phyloP scores from a whole-genome alignment of 1,284 basidiomycete genomes.

The Irpex rosettiformis region DNA sequence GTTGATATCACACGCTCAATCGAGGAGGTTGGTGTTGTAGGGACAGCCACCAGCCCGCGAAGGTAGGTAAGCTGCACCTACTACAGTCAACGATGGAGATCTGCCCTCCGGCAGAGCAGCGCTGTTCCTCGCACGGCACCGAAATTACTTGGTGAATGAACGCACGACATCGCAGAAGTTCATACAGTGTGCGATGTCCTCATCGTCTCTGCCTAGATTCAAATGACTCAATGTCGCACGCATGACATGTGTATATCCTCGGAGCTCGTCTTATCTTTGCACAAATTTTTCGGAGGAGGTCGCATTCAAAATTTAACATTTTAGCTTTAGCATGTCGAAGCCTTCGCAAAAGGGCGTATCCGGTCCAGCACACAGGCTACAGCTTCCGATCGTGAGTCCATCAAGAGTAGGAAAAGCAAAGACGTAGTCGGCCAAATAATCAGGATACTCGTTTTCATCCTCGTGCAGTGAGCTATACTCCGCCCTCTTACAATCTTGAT shows the following conservation, averaged over 20 bases:
- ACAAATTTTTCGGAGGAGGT: neutral
- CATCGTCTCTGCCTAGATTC: constrained; percentile 1
- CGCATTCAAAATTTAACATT: constrained; percentile 28
- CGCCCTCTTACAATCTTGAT: constrained; percentile 30
- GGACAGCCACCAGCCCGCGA: constrained; percentile 4
- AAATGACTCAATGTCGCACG: neutral
- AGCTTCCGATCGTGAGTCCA: constrained; percentile 25
- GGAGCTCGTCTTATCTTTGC: neutral
- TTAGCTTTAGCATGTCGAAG: constrained; percentile 33
- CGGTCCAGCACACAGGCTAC: constrained; percentile 19
- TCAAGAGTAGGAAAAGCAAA: constrained; percentile 9
- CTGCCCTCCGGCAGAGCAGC: constrained; percentile 10
- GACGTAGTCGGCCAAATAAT: neutral
- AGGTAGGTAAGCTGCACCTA: neutral
- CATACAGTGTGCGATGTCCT: neutral
- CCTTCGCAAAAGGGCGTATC: constrained; percentile 14
- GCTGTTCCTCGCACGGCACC: constrained; percentile 7
- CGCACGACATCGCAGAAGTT: neutral
- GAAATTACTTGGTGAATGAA: neutral
- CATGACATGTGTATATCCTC: neutral
- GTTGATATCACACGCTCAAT: constrained; percentile 6
- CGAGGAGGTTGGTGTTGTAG: constrained; percentile 6
- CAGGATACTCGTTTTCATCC: constrained; percentile 16
- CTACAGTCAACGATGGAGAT: constrained; percentile 10
- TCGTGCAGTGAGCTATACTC: constrained; percentile 22